Conservation (phyloP, 441 rosid genomes). For the Sinapis alba region DNA sequence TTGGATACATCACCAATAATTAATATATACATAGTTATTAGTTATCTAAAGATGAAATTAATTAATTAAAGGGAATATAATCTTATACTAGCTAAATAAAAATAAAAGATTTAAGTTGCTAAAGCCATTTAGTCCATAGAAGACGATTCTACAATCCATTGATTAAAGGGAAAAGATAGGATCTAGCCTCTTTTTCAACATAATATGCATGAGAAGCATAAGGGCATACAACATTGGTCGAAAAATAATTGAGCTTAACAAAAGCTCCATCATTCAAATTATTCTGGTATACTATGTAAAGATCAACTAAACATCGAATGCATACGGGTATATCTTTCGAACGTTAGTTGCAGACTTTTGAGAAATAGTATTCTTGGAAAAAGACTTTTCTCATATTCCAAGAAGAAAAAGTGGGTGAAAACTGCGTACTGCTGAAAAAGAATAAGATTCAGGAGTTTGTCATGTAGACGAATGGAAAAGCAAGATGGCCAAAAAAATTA, state of each 20-base stretch:
- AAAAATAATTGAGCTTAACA: background rate
- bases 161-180: background rate
- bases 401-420: constrained; percentile 26
- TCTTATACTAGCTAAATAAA: background rate
- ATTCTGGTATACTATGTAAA: background rate
- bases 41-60: constrained; percentile 6
- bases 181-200: background rate
- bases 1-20: background rate
- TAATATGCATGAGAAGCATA: background rate
- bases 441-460: constrained; percentile 37
- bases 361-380: background rate
- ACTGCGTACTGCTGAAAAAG: constrained; percentile 18
- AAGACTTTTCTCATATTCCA: constrained; percentile 1
- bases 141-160: background rate
- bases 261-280: constrained; percentile 8
- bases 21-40: background rate
- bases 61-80: constrained; percentile 4
- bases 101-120: background rate
- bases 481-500: constrained; percentile 20
- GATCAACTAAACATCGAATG: background rate
- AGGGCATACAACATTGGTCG: background rate
- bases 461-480: constrained; percentile 25
- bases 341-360: background rate
- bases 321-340: background rate
- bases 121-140: background rate